Evolutionary conservation across 2,329 filamentous ascomycete genomes (phyloP).

Genomic region (Pseudocercospora pini-densiflorae): DNA sequence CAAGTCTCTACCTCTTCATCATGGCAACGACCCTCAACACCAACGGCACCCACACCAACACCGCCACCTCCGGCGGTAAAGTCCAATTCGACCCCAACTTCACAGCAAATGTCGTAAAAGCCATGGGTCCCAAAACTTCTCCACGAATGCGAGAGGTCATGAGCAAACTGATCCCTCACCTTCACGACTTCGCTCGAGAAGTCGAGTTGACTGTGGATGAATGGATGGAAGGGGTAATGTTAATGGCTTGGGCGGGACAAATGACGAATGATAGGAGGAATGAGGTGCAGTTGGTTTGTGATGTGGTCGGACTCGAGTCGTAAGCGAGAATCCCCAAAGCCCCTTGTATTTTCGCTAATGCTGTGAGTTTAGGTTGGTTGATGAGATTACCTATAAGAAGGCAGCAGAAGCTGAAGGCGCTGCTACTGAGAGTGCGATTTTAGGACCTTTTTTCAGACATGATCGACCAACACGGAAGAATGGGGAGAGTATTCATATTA

Average conservation of each 20-base stretch:
- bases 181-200: slow-evolving; percentile 65
- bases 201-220: slow-evolving; percentile 63
- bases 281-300: slow-evolving; percentile 64
- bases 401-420: slow-evolving; percentile 55
- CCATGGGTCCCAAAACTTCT: slow-evolving; percentile 42
- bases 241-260: slow-evolving; percentile 65
- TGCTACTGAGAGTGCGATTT: slow-evolving; percentile 75
- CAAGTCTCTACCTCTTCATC: too few relatives aligned
- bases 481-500: slow-evolving; percentile 66
- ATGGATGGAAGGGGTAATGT: slow-evolving; percentile 60
- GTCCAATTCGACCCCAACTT: not conserved
- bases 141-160: slow-evolving; percentile 47
- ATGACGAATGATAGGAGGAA: slow-evolving; percentile 67
- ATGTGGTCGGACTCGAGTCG: slow-evolving; percentile 61
- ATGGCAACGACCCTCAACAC: not conserved
- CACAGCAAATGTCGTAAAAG: slow-evolving; percentile 42
- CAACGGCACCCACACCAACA: not conserved
- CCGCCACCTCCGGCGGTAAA: not conserved
- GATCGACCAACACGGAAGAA: slow-evolving; percentile 73
- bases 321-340: too few relatives aligned
- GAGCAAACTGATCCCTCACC: slow-evolving; percentile 56
- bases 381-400: slow-evolving; percentile 77
- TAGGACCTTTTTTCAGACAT: slow-evolving; percentile 83
- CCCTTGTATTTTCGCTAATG: slow-evolving; percentile 7
- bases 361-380: slow-evolving; percentile 56